Evolutionary conservation across 73 alveolate genomes (phyloP).

Genomic region (Paramecium biaurelia): DNA sequence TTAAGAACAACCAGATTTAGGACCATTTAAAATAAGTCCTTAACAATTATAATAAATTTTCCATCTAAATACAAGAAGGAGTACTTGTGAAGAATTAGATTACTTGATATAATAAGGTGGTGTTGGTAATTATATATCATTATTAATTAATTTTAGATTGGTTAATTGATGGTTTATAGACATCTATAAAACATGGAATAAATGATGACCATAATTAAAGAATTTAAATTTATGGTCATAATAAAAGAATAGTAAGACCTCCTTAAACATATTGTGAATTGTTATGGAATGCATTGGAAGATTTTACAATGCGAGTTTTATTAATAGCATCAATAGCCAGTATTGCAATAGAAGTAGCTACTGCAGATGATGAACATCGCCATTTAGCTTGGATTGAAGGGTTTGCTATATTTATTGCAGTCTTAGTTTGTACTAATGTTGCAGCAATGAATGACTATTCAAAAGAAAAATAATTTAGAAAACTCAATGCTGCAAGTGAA

Average conservation of each 20-base stretch:
- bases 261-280: slow-evolving; percentile 59
- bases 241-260: slow-evolving; percentile 44
- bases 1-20: background rate
- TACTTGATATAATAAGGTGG: background rate
- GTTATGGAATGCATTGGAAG: slow-evolving; percentile 90
- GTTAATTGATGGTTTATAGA: background rate
- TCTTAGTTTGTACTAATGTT: slow-evolving; percentile 86
- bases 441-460: slow-evolving; percentile 87
- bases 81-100: slow-evolving; percentile 12
- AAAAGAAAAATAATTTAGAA: slow-evolving; percentile 68
- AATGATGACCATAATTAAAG: slow-evolving; percentile 21
- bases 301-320: slow-evolving; percentile 89
- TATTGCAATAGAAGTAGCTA: slow-evolving; percentile 87
- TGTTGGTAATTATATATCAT: background rate
- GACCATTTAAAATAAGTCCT: background rate
- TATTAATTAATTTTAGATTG: background rate
- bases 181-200: slow-evolving; percentile 21
- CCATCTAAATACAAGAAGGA: background rate
- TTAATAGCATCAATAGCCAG: slow-evolving; percentile 95
- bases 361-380: slow-evolving; percentile 71
- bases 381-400: slow-evolving; percentile 91
- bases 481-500: slow-evolving; percentile 43
- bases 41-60: slow-evolving; percentile 14
- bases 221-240: slow-evolving; percentile 55
- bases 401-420: slow-evolving; percentile 89